These are phyloP conservation scores for Furculomyces boomerangus DNA, from an alignment of 371 early-diverging fungal genomes.

Conservation along the genomic window DNA sequence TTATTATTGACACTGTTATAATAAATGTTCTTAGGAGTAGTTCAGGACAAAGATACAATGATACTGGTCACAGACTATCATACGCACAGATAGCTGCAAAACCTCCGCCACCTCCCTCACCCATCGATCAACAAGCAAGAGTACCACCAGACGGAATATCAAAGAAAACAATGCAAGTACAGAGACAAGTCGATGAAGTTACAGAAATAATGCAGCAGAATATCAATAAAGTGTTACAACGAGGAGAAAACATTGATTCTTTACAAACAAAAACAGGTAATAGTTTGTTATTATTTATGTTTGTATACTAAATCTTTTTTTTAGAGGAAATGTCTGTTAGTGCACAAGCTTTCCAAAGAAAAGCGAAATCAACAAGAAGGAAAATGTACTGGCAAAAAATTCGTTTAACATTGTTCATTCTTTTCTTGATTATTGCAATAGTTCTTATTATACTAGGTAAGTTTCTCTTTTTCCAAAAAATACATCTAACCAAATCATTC, in stretches of 20 bases:
- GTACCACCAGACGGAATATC: too few species aligned
- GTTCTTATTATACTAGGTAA: constrained; percentile 64
- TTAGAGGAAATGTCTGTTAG: constrained; percentile 1
- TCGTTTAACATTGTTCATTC: constrained; percentile 78
- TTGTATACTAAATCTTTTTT: neutral
- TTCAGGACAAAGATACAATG: too few species aligned
- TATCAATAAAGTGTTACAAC: constrained; percentile 72
- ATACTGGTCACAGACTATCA: too few species aligned
- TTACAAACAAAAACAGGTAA: constrained; percentile 57
- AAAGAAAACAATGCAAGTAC: constrained; percentile 40
- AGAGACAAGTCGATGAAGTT: constrained; percentile 78
- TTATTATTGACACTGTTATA: too few species aligned
- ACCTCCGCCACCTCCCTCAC: too few species aligned
- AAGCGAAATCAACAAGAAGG: constrained; percentile 24
- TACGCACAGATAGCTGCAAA: too few species aligned
- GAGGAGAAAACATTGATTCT: constrained; percentile 71
- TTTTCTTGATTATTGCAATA: constrained; percentile 47
- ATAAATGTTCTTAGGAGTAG: too few species aligned
- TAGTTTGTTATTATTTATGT: too few species aligned
- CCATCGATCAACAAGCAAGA: too few species aligned
- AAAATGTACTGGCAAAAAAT: constrained; percentile 90
- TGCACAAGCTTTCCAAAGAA: constrained; percentile 1
- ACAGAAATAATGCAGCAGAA: constrained; percentile 92
- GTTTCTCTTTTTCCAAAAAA: too few species aligned
- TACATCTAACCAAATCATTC: too few species aligned